Evolutionary conservation across 192 early-diverging fungal species (phyloP).

Genomic region (Linnemannia exigua): DNA sequence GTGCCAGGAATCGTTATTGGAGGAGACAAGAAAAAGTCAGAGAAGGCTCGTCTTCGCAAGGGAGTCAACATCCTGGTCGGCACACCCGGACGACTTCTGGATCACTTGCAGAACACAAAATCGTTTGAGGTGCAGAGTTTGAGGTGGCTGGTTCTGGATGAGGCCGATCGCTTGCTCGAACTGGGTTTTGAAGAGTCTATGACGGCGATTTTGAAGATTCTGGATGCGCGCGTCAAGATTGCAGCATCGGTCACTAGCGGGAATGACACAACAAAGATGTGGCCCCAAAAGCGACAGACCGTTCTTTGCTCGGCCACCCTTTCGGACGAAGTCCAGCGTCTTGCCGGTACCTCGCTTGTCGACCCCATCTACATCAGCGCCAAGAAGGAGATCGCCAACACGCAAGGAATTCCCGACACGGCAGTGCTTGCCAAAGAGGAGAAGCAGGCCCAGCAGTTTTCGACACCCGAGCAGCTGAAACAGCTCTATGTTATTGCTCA

Average conservation of each 20-base stretch:
- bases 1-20: conserved; percentile 87
- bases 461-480: conserved; percentile 89
- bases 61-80: conserved; percentile 92
- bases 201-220: conserved; percentile 74
- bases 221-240: conserved; percentile 66
- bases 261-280: conserved; percentile 50
- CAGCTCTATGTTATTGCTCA: conserved; percentile 90
- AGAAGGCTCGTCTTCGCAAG: conserved; percentile 86
- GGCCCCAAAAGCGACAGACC: conserved; percentile 79
- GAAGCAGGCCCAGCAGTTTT: conserved; percentile 61
- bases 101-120: conserved; percentile 87
- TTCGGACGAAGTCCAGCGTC: conserved; percentile 82
- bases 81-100: conserved; percentile 96
- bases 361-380: conserved; percentile 88
- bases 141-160: conserved; percentile 97
- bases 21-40: conserved; percentile 85
- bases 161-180: conserved; percentile 97
- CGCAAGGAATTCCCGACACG: conserved; percentile 41
- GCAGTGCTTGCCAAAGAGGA: conserved; percentile 58
- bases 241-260: conserved; percentile 44
- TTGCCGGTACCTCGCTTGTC: conserved; percentile 84
- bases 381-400: conserved; percentile 57
- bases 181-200: conserved; percentile 91
- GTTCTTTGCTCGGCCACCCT: conserved; percentile 95
- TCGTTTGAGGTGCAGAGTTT: conserved; percentile 88